Evolutionary conservation across 192 early-diverging fungal genomes (phyloP), one percentile per base, ranked within the genome.

Genomic region (Linderina pennispora): DNA sequence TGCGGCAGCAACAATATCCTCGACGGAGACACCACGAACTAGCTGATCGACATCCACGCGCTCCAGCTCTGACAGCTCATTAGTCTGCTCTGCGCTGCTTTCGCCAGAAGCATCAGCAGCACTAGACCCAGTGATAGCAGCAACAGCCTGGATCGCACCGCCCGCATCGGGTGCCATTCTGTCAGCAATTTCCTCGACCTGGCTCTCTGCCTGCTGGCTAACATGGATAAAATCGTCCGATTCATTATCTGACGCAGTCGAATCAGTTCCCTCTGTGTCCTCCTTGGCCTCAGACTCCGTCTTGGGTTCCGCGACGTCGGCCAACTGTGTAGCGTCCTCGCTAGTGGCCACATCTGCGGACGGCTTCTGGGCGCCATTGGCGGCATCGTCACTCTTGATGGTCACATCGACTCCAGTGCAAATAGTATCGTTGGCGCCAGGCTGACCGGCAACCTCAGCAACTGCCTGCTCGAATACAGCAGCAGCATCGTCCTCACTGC

Each of bases 151-250:
- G n/a, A n/a, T n/a, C n/a, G n/a, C n/a, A n/a, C n/a, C n/a, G n/a
- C n/a, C n/a, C n/a, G n/a, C n/a, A n/a, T n/a, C n/a, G n/a, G n/a
- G n/a, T n/a, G n/a, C n/a, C n/a, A n/a, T n/a, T n/a, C n/a, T n/a
- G n/a, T n/a, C n/a, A n/a, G n/a, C n/a, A 15, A 15, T 17, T 36
- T 8, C 13, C 16, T n/a, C 14, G 13, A 5, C 19, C 10, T 15
- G 17, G 3, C 7, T 13, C 22, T 8, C 13, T 31, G 15, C 14
- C 18, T 36, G 40, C 40, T 69, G 65, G 36, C 65, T 62, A 14
- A 69, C 36, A 41, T 69, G 65, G 9, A 69, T 52, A 46, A 62
- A 69, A 14, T 42, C 58, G 23, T 69, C 65, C 17, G 58, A 69
- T 19, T 69, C 65, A 21, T 69, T 52, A 15, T 45, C 58, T 31